phyloP scores from a whole-genome alignment of 345 rosid species.

The Gossypium longicalyx region DNA sequence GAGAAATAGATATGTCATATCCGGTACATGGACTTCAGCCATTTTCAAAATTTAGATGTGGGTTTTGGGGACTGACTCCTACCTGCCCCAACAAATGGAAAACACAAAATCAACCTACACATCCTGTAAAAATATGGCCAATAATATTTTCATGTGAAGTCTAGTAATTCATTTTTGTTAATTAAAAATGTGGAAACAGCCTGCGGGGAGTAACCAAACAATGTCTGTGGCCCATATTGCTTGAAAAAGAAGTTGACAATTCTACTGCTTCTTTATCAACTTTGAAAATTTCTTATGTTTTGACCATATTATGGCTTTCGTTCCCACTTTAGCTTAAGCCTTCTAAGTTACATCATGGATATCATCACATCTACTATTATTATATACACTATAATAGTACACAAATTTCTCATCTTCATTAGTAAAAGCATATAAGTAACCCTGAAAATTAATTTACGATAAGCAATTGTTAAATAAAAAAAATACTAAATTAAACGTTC shows the following conservation, averaged over 20 bases:
- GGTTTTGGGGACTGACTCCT: not conserved
- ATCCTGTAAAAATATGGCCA: not conserved
- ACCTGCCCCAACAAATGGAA: not conserved
- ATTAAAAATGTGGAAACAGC: not conserved
- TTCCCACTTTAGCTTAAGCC: not conserved
- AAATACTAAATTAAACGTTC: not conserved
- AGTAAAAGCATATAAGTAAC: not conserved
- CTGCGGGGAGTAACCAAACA: not conserved
- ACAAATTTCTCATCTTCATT: not conserved
- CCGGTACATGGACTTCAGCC: not conserved
- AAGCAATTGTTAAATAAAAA: not conserved
- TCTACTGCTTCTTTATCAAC: not conserved
- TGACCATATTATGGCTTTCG: not conserved
- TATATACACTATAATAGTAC: not conserved
- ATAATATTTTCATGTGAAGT: not conserved
- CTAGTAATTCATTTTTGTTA: not conserved
- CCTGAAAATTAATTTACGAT: not conserved
- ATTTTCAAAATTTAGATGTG: not conserved
- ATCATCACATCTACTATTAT: not conserved
- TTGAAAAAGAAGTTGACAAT: not conserved
- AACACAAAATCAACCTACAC: not conserved
- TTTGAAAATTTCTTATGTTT: conserved; percentile 8
- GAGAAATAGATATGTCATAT: not conserved
- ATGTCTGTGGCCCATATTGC: not conserved
- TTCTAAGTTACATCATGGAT: not conserved